Percentiles rank a stretch among this genome's conserved stretches.
These are phyloP conservation scores for Allomyces javanicus DNA, from an alignment of 192 early-diverging fungal genomes.

Conservation along the genomic window DNA sequence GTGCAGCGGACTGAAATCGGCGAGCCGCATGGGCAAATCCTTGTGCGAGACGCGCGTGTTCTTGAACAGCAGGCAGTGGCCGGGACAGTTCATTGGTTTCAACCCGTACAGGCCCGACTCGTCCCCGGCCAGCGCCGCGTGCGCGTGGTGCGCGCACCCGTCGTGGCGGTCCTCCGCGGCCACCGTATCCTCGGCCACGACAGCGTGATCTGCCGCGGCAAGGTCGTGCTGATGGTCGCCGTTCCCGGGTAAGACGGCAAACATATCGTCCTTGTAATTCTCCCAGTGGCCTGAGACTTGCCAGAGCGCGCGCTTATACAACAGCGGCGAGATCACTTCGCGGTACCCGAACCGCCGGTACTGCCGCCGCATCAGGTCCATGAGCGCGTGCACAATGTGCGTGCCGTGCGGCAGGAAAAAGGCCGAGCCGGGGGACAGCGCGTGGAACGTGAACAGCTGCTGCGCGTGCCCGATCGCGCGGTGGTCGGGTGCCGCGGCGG, in stretches of 20 bases:
- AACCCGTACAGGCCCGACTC: background rate
- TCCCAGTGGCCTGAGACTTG: slow-evolving; percentile 88
- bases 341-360: slow-evolving; percentile 59
- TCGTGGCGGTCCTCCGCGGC: too few relatives aligned
- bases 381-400: slow-evolving; percentile 58
- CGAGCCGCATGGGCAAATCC: slow-evolving; percentile 83
- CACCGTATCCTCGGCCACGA: too few relatives aligned
- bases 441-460: slow-evolving; percentile 48
- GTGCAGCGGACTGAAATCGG: slow-evolving; percentile 97
- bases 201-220: background rate
- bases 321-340: slow-evolving; percentile 78
- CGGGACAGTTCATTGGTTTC: slow-evolving; percentile 57
- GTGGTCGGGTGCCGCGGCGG: slow-evolving; percentile 22
- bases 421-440: slow-evolving; percentile 44
- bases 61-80: slow-evolving; percentile 93
- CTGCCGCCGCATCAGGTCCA: slow-evolving; percentile 51
- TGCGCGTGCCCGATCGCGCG: slow-evolving; percentile 46
- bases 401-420: slow-evolving; percentile 59
- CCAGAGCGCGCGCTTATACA: slow-evolving; percentile 87
- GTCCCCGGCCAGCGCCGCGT: background rate
- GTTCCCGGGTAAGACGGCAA: slow-evolving; percentile 17
- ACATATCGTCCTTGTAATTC: slow-evolving; percentile 92
- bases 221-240: background rate
- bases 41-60: slow-evolving; percentile 83
- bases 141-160: background rate